Base-by-base conservation (phyloP, 352 stramenopile species). In the Globisporangium lucens region DNA sequence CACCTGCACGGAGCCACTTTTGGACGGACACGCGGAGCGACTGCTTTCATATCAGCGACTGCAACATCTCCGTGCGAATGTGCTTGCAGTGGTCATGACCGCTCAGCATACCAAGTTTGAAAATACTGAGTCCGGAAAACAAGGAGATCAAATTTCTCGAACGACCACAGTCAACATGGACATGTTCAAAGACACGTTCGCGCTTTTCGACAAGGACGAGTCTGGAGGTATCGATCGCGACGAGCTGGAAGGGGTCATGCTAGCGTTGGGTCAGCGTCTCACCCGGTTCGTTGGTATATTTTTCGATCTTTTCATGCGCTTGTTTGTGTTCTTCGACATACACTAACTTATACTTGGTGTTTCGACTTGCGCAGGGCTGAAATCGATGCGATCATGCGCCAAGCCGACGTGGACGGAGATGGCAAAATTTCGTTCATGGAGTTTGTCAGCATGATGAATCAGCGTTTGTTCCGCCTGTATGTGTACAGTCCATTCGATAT, bases 141-240 rank as follows among this genome's bases (percentile, higher is more conserved):
- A 20, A 15, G 22, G 65, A 3, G 59, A 76, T 12, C 53, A 75
- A 4, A 61, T 70, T 13, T 67, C 78, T n/a, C 74, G 67, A 6
- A 85, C 75, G 10, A 77, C 77, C 17, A 90, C 81, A 2, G 73
- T 89, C 49, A 93, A 93, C 67, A 89, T 91, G 77, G 82, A 91
- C 57, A 91, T 91, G 80, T 93, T 91, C 70, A 87, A 80, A 71
- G 83, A 91, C 59, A 85, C 84, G 3, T 93, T 93, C 59, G 65
- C 68, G 52, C 73, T 91, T 0, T 91, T 93, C 36, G 85, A 93
- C 71, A 89, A 90, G 70, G 85, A 93, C 55, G 75, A 87, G 60
- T 91, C 80, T 0, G 85, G 85, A 1, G 76, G 70, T n/a, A 91
- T 93, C 24, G 80, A 89, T 57, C 72, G 74, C n/a, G 60, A 79